Percentiles rank a stretch among this genome's conserved stretches.
phyloP scores from a whole-genome alignment of 495 filamentous ascomycete species.

The Xylaria bambusicola region DNA sequence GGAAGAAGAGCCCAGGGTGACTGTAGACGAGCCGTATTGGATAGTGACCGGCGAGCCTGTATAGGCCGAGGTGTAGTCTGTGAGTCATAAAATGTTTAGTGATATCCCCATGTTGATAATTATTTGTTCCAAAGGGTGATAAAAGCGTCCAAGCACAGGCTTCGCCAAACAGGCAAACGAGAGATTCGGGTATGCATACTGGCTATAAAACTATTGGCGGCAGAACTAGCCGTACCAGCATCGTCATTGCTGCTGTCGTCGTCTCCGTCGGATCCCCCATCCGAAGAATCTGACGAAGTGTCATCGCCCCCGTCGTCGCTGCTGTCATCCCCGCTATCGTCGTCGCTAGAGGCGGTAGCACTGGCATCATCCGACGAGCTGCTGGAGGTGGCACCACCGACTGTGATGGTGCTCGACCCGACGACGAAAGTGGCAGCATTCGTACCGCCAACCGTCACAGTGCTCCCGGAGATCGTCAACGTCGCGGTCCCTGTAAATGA shows the following conservation, averaged over 20 bases:
- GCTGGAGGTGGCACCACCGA: constrained; percentile 1
- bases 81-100: no score
- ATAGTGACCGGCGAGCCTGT: constrained; percentile 7
- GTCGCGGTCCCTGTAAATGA: constrained; percentile 1
- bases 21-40: constrained; percentile 7
- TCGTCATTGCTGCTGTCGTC: background rate
- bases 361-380: background rate
- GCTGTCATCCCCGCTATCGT: background rate
- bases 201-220: background rate
- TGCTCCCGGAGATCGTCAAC: constrained; percentile 7
- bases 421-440: constrained; percentile 28
- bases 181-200: background rate
- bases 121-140: no score
- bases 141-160: no score
- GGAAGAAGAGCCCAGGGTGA: background rate
- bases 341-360: constrained; percentile 7
- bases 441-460: constrained; percentile 14
- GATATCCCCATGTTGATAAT: no score
- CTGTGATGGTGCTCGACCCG: constrained; percentile 13
- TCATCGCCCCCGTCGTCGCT: no score
- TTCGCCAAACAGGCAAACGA: no score
- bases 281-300: background rate
- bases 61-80: constrained; percentile 1
- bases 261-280: background rate
- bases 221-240: background rate